Evolutionary conservation across 805 yeast species (phyloP), one percentile per base, ranked within the genome.

Genomic region (Myxozyma kluyveri): DNA sequence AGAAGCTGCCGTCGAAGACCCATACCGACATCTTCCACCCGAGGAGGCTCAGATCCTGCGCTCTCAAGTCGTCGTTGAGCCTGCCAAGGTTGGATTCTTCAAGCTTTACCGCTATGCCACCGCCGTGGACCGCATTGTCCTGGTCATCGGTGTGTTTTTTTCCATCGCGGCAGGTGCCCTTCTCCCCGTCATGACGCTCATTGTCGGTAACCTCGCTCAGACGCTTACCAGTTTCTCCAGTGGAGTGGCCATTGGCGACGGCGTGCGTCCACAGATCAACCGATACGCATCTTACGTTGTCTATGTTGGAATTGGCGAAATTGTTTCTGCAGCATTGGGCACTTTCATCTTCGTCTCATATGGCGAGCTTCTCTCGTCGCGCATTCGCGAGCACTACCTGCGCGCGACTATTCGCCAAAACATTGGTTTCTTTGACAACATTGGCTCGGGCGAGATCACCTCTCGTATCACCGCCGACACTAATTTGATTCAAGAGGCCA

Each of bases 371-470:
- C 22, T 35, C 42, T 3, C 48, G 42, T 10, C 42, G 27, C 14
- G 48, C 23, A 5, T 45, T 33, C 35, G 42, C 36, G 18, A 22
- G 43, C 23, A 22, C 37, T 17, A 36, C 39, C 7, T 36, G 29
- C 21, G 37, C 39, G 22, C 42, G 27, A n/a, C 42, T 43, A 1
- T 36, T 36, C 27, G 39, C 31, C 43, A 36, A 24, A 27, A 43
- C 17, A 6, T 22, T 29, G 76, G 69, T 19, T 72, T 65, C 50
- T 72, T 72, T 52, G 75, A 72, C 57, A 63, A 65, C 42, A 61
- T 72, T 7, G 75, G 75, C 14, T 66, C 73, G 12, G 75, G 75
- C 21, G 72, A 69, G 49, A 71, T 71, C 38, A 69, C 75, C 12
- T 66, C 74, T 12, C 67, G 75, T 12, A 72, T 71, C 61, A 70